Conservation (phyloP, 495 filamentous ascomycete genomes). For the Trichocladium antarcticum region DNA sequence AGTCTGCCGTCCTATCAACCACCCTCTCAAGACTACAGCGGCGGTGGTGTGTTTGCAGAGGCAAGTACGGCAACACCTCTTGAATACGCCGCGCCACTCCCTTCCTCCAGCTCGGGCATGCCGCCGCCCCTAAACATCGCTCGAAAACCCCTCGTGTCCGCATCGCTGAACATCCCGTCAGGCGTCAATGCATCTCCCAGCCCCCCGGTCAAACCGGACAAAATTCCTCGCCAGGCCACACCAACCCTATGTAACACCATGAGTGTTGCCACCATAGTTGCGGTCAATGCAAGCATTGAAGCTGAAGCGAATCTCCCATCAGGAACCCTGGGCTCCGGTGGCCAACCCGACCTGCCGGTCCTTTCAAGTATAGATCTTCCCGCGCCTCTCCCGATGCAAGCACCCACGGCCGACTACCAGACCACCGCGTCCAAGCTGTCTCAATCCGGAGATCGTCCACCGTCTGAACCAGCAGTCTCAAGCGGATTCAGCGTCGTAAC, state of each 20-base stretch:
- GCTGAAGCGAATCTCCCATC: background rate
- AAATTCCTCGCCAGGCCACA: background rate
- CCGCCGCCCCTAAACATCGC: slow-evolving; percentile 15
- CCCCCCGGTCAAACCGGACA: background rate
- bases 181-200: background rate
- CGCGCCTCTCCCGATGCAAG: background rate
- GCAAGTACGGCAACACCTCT: background rate
- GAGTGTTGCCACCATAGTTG: background rate
- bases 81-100: slow-evolving; percentile 7
- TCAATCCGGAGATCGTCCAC: background rate
- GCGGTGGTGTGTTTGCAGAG: background rate
- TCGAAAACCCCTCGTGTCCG: slow-evolving; percentile 7
- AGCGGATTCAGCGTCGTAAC: background rate
- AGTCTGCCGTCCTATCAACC: slow-evolving; percentile 1
- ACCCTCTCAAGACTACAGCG: background rate
- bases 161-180: background rate
- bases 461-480: background rate
- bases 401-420: background rate
- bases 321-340: background rate
- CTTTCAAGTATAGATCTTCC: too few relatives aligned
- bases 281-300: background rate
- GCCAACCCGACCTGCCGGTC: background rate
- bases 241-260: background rate
- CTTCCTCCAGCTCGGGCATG: slow-evolving; percentile 9
- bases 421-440: background rate